These are phyloP conservation scores for Lanmaoa rubissima DNA, from an alignment of 768 basidiomycete species.

Conservation along the genomic window DNA sequence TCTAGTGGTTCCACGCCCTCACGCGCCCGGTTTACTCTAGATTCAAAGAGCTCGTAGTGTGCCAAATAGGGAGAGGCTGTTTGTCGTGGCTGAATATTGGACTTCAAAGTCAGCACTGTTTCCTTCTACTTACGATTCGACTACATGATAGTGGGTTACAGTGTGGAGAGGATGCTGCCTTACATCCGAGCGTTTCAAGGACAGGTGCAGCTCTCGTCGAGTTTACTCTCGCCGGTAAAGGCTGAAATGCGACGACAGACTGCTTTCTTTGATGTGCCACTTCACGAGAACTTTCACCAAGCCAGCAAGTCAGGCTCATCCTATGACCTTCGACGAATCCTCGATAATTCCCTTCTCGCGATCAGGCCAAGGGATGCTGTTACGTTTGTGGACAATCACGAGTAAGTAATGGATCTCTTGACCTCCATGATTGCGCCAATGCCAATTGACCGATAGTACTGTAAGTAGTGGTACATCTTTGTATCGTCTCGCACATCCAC, in stretches of 20 bases:
- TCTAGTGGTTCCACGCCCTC: neutral
- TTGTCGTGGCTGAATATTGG: slow-evolving; percentile 83
- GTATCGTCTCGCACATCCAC: neutral
- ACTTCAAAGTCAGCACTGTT: slow-evolving; percentile 52
- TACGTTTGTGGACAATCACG: slow-evolving; percentile 89
- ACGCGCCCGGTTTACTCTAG: slow-evolving; percentile 31
- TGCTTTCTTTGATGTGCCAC: slow-evolving; percentile 87
- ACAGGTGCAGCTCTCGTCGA: slow-evolving; percentile 42
- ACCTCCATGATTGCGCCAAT: neutral
- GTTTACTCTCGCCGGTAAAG: neutral
- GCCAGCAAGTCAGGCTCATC: slow-evolving; percentile 66
- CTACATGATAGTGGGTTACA: slow-evolving; percentile 19
- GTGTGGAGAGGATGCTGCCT: slow-evolving; percentile 49
- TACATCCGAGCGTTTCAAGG: slow-evolving; percentile 65
- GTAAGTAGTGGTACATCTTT: slow-evolving; percentile 43
- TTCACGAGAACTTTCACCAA: slow-evolving; percentile 79
- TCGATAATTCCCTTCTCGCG: slow-evolving; percentile 67
- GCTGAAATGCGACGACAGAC: slow-evolving; percentile 44
- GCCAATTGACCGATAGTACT: slow-evolving; percentile 44
- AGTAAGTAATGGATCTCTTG: slow-evolving; percentile 46
- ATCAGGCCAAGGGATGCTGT: slow-evolving; percentile 77
- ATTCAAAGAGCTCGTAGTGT: slow-evolving; percentile 49
- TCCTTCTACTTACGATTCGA: neutral
- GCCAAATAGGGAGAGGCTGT: slow-evolving; percentile 49
- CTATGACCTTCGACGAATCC: slow-evolving; percentile 76